Percentiles rank a stretch among this genome's conserved stretches.
Conservation (phyloP, 495 filamentous ascomycete genomes). For the Lindgomyces ingoldianus region DNA sequence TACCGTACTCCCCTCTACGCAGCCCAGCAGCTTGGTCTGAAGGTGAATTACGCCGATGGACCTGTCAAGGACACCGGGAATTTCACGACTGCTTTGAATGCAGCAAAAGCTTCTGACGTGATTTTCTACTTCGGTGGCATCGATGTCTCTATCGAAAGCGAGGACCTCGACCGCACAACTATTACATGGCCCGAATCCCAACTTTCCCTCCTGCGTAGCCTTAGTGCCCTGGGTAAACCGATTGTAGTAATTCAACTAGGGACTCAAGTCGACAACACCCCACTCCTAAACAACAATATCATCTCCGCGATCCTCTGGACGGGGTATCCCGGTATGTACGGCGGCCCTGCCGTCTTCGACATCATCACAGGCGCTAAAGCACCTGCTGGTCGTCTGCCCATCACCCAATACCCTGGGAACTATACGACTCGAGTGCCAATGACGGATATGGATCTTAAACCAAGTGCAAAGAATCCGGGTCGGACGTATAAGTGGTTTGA, state of each 20-base stretch:
- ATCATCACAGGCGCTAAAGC: slow-evolving; percentile 55
- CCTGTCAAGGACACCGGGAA: slow-evolving; percentile 33
- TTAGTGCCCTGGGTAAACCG: slow-evolving; percentile 54
- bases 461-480: slow-evolving; percentile 47
- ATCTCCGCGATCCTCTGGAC: slow-evolving; percentile 58
- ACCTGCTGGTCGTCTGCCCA: slow-evolving; percentile 58
- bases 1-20: slow-evolving; percentile 54
- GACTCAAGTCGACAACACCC: slow-evolving; percentile 40
- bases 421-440: slow-evolving; percentile 57
- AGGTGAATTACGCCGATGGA: slow-evolving; percentile 53
- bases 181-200: slow-evolving; percentile 61
- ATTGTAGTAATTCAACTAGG: slow-evolving; percentile 61
- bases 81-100: slow-evolving; percentile 42
- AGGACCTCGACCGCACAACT: slow-evolving; percentile 54
- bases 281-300: slow-evolving; percentile 44
- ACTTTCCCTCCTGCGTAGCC: slow-evolving; percentile 54
- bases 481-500: slow-evolving; percentile 66
- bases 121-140: slow-evolving; percentile 62
- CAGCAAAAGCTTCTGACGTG: slow-evolving; percentile 55
- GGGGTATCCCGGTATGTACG: slow-evolving; percentile 61
- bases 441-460: slow-evolving; percentile 58
- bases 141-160: slow-evolving; percentile 57
- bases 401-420: slow-evolving; percentile 59
- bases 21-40: slow-evolving; percentile 48
- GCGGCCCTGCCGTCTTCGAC: slow-evolving; percentile 56